A percentile compares a stretch with the other conserved stretches of the same genome.
Conservation (phyloP, 495 filamentous ascomycete genomes). For the Darksidea phi region DNA sequence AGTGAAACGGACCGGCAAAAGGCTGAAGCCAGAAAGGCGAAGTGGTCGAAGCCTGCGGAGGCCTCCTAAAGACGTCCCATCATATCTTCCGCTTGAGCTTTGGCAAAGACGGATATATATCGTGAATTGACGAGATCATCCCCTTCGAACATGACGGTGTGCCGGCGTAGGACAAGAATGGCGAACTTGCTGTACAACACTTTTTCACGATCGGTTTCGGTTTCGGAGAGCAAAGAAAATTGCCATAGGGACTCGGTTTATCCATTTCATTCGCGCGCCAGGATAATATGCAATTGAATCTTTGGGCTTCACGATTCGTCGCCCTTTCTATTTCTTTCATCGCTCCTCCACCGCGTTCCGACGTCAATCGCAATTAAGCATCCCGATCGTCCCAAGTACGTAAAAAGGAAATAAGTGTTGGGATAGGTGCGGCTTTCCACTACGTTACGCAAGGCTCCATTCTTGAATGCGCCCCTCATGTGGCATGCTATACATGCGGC, state of each 20-base stretch:
- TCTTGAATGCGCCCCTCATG: not conserved
- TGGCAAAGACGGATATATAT: not conserved
- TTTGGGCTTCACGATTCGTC: not conserved
- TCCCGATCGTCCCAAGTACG: no score
- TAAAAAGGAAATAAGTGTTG: no score
- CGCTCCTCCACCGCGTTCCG: not conserved
- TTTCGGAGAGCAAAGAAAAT: not conserved
- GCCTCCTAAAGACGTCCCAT: not conserved
- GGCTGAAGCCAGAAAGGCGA: conserved; percentile 41
- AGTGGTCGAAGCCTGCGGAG: conserved; percentile 32
- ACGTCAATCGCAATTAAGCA: not conserved
- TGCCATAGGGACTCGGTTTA: not conserved
- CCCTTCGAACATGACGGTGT: not conserved
- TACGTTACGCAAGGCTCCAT: not conserved
- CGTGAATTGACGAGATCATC: conserved; percentile 1
- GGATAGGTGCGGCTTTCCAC: not conserved
- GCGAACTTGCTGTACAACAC: conserved; percentile 7
- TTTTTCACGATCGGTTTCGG: not conserved
- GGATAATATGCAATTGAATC: conserved; percentile 5
- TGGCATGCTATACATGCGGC: no score
- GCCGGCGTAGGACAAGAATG: not conserved
- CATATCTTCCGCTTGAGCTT: no score
- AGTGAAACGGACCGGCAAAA: conserved; percentile 31
- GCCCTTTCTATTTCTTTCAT: not conserved
- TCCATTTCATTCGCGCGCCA: not conserved